Evolutionary conservation across 2,329 filamentous ascomycete genomes (phyloP).

Genomic region (Fusarium circinatum): DNA sequence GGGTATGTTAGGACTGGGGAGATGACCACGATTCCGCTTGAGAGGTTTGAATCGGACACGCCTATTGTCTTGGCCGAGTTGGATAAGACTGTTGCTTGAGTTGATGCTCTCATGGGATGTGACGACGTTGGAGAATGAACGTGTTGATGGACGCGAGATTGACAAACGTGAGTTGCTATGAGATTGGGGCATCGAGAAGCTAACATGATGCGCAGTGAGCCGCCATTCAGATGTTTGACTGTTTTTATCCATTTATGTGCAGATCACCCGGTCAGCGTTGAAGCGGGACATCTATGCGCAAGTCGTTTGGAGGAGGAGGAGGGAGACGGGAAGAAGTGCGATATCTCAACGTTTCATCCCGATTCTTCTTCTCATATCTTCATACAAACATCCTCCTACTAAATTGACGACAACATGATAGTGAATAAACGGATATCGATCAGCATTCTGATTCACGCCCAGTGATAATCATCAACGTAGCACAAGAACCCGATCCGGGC

Average conservation of each 20-base stretch:
- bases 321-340: neutral
- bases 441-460: neutral
- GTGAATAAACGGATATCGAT: neutral
- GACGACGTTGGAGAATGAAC: neutral
- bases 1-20: constrained; percentile 51
- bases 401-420: neutral
- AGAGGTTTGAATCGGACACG: constrained; percentile 28
- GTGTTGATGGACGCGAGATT: neutral
- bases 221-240: neutral
- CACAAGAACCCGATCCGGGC: neutral
- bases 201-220: neutral
- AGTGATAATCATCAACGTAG: neutral
- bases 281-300: neutral
- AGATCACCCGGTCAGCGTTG: neutral
- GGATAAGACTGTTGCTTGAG: constrained; percentile 44
- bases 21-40: constrained; percentile 46
- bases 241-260: too few species aligned
- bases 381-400: neutral
- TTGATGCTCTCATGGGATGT: too few species aligned
- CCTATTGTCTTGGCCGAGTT: constrained; percentile 50
- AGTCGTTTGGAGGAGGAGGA: neutral
- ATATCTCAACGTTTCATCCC: neutral
- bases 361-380: neutral
- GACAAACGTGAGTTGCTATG: neutral
- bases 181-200: neutral